phyloP scores from a whole-genome alignment of 371 early-diverging fungal genomes.

The Coemansia sp. region DNA sequence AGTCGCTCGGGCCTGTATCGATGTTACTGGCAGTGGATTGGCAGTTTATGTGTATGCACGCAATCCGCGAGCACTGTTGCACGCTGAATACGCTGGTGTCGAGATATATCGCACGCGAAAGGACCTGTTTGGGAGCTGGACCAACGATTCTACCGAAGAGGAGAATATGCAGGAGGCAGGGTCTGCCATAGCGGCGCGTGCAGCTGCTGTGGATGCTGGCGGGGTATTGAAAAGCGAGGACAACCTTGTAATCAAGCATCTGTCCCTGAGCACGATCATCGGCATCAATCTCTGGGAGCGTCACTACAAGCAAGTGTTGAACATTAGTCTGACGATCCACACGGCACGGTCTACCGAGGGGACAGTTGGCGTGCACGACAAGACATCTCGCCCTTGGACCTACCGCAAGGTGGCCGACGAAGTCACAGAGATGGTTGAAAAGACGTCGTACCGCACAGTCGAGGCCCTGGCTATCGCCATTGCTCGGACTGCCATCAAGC shows the following conservation, averaged over 20 bases:
- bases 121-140: constrained; percentile 49
- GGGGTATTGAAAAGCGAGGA: constrained; percentile 41
- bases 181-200: constrained; percentile 17
- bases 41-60: constrained; percentile 73
- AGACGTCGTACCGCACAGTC: constrained; percentile 80
- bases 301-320: constrained; percentile 87
- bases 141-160: constrained; percentile 11
- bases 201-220: constrained; percentile 17
- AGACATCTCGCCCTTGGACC: constrained; percentile 67
- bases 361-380: constrained; percentile 49
- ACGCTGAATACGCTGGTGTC: constrained; percentile 86
- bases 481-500: constrained; percentile 68
- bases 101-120: constrained; percentile 72
- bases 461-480: constrained; percentile 79
- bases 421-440: constrained; percentile 67
- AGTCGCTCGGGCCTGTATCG: constrained; percentile 61
- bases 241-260: constrained; percentile 75
- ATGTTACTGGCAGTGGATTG: constrained; percentile 50
- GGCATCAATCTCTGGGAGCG: constrained; percentile 97
- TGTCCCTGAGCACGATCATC: constrained; percentile 81
- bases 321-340: constrained; percentile 72
- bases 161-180: constrained; percentile 13
- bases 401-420: constrained; percentile 81
- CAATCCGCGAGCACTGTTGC: constrained; percentile 89
- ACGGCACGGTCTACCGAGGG: constrained; percentile 44